Evolutionary conservation across 2,329 filamentous ascomycete species (phyloP).

Genomic region (Alternaria ethzedia): DNA sequence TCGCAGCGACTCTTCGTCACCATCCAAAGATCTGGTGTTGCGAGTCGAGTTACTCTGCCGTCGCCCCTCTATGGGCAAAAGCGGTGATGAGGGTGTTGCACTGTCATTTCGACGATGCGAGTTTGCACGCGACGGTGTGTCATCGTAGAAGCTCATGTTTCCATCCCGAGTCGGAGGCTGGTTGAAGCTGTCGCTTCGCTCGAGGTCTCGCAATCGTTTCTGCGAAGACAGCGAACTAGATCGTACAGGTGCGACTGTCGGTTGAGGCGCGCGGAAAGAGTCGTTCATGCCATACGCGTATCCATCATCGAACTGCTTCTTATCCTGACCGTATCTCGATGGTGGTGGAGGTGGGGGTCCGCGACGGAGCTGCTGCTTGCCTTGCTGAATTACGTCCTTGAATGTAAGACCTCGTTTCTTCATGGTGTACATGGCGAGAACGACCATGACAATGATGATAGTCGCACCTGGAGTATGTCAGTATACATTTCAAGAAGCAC

Average conservation of each 20-base stretch:
- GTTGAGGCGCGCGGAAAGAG: constrained; percentile 34
- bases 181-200: constrained; percentile 41
- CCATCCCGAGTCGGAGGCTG: constrained; percentile 14
- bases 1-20: constrained; percentile 29
- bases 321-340: constrained; percentile 33
- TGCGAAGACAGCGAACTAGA: constrained; percentile 39
- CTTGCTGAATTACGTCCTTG: constrained; percentile 32
- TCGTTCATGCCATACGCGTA: constrained; percentile 32
- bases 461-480: constrained; percentile 43
- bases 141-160: constrained; percentile 36
- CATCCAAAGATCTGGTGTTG: constrained; percentile 39
- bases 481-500: not conserved
- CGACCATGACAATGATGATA: constrained; percentile 46
- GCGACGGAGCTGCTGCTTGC: constrained; percentile 30
- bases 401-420: constrained; percentile 47
- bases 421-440: constrained; percentile 47
- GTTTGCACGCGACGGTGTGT: constrained; percentile 30
- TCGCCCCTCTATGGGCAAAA: constrained; percentile 36
- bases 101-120: constrained; percentile 40
- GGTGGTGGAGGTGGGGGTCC: constrained; percentile 29
- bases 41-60: constrained; percentile 39
- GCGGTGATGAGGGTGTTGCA: constrained; percentile 39
- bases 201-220: constrained; percentile 34
- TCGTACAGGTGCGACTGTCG: constrained; percentile 28
- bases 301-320: constrained; percentile 32